Conservation (phyloP, 495 filamentous ascomycete species). For the Corynascus novoguineensis region DNA sequence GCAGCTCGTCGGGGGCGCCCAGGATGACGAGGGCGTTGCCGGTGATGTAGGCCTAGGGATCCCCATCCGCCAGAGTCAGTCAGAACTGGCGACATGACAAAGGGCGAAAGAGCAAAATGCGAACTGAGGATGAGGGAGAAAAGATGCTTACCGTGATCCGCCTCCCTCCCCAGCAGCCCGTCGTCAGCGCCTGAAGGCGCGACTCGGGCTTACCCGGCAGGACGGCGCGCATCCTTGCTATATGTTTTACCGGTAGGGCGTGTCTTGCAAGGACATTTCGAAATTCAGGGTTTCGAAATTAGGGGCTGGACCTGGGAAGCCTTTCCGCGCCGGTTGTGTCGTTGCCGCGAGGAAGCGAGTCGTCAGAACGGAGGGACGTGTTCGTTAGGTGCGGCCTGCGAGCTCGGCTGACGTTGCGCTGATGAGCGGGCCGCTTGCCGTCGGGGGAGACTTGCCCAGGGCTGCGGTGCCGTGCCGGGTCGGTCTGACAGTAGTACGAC, state of each 20-base stretch:
- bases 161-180: slow-evolving; percentile 73
- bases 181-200: slow-evolving; percentile 83
- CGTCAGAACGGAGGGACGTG: background rate
- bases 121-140: slow-evolving; percentile 18
- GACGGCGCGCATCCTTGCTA: slow-evolving; percentile 59
- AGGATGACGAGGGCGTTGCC: slow-evolving; percentile 83
- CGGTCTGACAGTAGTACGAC: background rate
- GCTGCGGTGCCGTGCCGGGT: background rate
- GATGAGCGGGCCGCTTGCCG: background rate
- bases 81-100: too few species aligned
- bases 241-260: slow-evolving; percentile 28
- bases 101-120: background rate
- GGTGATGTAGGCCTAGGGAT: slow-evolving; percentile 71
- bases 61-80: background rate
- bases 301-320: too few species aligned
- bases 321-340: too few species aligned
- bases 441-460: background rate
- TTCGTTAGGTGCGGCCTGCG: background rate
- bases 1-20: slow-evolving; percentile 61
- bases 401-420: slow-evolving; percentile 2
- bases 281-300: background rate
- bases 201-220: slow-evolving; percentile 87
- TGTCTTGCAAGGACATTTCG: slow-evolving; percentile 12
- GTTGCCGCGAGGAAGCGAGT: background rate
- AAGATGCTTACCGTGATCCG: slow-evolving; percentile 63